Conservation (phyloP, 305 asterid species). For the Rubia tinctorum region DNA sequence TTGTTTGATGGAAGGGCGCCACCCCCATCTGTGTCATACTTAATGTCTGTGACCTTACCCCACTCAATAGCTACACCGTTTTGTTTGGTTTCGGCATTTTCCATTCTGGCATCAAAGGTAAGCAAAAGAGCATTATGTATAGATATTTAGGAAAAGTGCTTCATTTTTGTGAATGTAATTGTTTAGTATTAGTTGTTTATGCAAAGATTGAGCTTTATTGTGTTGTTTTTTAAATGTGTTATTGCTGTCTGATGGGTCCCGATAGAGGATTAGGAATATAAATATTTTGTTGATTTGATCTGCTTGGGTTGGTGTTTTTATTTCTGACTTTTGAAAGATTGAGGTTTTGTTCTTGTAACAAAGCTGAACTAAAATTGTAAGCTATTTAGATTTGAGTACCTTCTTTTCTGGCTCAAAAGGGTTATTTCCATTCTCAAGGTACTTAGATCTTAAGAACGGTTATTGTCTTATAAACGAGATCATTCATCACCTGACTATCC, state of each 20-base stretch:
- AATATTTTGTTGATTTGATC: neutral
- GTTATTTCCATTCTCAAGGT: too few species aligned
- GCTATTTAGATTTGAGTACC: neutral
- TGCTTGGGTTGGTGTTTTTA: neutral
- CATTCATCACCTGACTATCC: too few species aligned
- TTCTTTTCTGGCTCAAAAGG: too few species aligned
- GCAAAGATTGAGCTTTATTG: neutral
- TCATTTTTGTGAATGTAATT: neutral
- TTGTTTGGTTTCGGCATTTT: slow-evolving; percentile 47
- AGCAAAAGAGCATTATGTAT: slow-evolving; percentile 5
- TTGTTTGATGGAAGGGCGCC: too few species aligned
- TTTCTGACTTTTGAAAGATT: neutral
- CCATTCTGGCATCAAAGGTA: slow-evolving; percentile 53
- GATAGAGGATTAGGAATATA: neutral
- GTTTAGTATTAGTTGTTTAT: slow-evolving; percentile 5
- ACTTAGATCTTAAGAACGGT: too few species aligned
- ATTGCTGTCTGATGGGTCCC: neutral
- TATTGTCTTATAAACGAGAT: too few species aligned
- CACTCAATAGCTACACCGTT: slow-evolving; percentile 32
- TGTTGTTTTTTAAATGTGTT: neutral
- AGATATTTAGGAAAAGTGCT: neutral
- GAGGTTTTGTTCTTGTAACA: neutral
- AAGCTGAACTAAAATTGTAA: neutral
- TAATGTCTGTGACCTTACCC: slow-evolving; percentile 43
- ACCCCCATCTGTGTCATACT: slow-evolving; percentile 34